phyloP scores from a whole-genome alignment of 352 stramenopile genomes.

The Globisporangium rhizosaccharum region DNA sequence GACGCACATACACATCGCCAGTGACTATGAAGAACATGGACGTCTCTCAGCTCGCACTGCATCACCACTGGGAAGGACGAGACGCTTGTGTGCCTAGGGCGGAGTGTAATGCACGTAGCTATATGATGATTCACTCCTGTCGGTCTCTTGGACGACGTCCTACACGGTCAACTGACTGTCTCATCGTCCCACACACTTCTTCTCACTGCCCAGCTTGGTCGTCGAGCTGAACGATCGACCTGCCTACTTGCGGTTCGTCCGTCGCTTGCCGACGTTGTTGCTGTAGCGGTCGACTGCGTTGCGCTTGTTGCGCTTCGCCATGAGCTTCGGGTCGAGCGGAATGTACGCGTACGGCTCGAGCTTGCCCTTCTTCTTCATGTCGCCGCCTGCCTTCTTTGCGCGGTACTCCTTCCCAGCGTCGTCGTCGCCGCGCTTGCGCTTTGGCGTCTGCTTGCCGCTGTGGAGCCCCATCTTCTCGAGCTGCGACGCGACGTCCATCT shows the following conservation, averaged over 20 bases:
- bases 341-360: constrained; percentile 98
- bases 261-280: constrained; percentile 71
- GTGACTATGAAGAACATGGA: neutral
- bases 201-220: neutral
- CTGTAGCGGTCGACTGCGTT: constrained; percentile 73
- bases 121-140: constrained; percentile 1
- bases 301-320: constrained; percentile 87
- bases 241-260: constrained; percentile 41
- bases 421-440: constrained; percentile 65
- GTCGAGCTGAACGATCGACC: neutral
- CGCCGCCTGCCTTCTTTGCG: constrained; percentile 93
- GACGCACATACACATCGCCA: neutral
- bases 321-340: constrained; percentile 94
- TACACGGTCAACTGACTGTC: too few relatives aligned
- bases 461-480: constrained; percentile 83
- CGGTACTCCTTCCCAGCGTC: constrained; percentile 89
- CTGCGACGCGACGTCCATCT: constrained; percentile 75
- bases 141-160: neutral
- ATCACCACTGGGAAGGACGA: too few relatives aligned
- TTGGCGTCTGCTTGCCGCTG: constrained; percentile 22
- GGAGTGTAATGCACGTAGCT: constrained; percentile 7
- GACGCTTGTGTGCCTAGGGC: too few relatives aligned
- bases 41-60: too few relatives aligned
- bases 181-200: neutral
- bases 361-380: constrained; percentile 97